Percentiles rank a stretch among this genome's conserved stretches.
These are phyloP conservation scores for Ormosia semicastrata DNA, from an alignment of 306 rosid genomes.

Conservation along the genomic window DNA sequence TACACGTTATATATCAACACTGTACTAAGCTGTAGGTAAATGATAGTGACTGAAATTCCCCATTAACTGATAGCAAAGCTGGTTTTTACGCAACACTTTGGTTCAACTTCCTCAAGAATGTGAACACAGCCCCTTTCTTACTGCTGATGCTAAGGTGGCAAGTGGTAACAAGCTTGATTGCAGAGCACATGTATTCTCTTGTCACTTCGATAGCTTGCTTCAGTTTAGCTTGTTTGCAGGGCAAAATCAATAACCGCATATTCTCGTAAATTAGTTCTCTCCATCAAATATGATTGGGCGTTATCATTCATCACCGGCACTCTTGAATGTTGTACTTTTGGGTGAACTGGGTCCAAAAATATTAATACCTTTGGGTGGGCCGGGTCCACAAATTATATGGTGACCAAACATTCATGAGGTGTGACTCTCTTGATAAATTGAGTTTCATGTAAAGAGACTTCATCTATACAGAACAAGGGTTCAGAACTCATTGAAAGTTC, in stretches of 20 bases:
- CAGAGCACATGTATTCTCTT: background rate
- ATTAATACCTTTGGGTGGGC: background rate
- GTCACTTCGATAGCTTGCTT: background rate
- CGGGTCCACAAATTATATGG: background rate
- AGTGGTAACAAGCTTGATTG: background rate
- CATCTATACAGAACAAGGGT: too few species aligned
- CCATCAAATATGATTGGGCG: background rate
- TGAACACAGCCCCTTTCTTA: background rate
- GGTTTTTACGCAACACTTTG: background rate
- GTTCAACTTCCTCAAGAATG: background rate
- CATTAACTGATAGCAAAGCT: background rate
- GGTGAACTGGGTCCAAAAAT: background rate
- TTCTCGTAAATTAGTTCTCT: background rate
- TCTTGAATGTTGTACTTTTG: background rate
- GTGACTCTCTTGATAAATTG: background rate
- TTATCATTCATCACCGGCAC: background rate
- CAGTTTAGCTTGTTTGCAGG: background rate
- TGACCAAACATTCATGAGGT: background rate
- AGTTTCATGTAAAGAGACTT: too few species aligned
- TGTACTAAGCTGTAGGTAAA: background rate
- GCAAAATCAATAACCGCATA: conserved; percentile 3
- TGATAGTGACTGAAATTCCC: background rate
- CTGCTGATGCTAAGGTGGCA: background rate
- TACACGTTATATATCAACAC: background rate
- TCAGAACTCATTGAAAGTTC: too few species aligned